Base-by-base conservation (phyloP, 1,139 yeast species). In the Debaryomyces coudertii region DNA sequence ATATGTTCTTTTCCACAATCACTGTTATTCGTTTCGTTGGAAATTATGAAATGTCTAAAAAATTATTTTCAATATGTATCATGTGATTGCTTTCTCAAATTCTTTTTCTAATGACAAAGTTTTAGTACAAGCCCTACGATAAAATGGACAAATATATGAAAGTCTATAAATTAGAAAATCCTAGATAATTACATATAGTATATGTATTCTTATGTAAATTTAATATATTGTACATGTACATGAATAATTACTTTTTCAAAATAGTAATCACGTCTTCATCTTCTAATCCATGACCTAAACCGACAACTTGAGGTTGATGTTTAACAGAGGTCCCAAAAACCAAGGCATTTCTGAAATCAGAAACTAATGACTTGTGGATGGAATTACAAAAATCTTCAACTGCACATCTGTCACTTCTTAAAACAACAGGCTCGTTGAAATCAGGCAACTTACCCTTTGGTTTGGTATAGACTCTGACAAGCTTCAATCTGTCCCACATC, bases 261-360 rank as follows among this genome's bases (percentile, higher is more conserved):
- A 93, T 90, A 25, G 99, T 92, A 45, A 93, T 95, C 28, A 95
- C 99, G 70, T 93, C 99, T 69, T 93, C 99, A 67, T 93, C 99
- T 68, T 85, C 87, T 56, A 93, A 74, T 7, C 65, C 74, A 69
- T 95, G 99, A 43, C 77, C 68, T 56, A 93, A 76, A 36, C 99
- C 99, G 39, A 92, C 98, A 55, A 84, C 82, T 70, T 93, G 99
- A n/a, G 98, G 98, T 68, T 92, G 97, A 67, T 93, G 99, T 73
- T 93, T 93, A 44, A 92, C 98, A 60, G 95, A 86, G 15, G 89
- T 79, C 36, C 98, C 98, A 62, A 77, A 92, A 1, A 93, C 98
- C 53, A 90, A 79, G 1, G 98, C 98, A 58, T 83, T 87, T 69
- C 89, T 87, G 68, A 95, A 95, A 60, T 95, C 96, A 44, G 87